phyloP scores from a whole-genome alignment of 2,329 filamentous ascomycete species.

The Xylaria sp. region DNA sequence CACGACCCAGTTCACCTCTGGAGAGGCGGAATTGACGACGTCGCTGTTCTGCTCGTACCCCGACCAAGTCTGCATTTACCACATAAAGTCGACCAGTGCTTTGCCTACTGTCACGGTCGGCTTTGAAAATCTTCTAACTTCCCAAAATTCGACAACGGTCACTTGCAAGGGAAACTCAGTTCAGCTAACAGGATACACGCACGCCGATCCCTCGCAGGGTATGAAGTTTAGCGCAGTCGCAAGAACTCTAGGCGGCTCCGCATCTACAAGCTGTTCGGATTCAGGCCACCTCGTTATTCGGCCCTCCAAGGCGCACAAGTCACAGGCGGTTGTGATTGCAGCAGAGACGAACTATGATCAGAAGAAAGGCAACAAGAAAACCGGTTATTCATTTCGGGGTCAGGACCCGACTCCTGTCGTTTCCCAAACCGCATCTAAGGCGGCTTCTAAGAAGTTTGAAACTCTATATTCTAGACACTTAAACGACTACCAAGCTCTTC shows the following conservation, averaged over 20 bases:
- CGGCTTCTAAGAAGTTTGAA: constrained; percentile 41
- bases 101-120: constrained; percentile 49
- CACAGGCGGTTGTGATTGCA: constrained; percentile 49
- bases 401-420: constrained; percentile 50
- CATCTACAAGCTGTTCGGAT: constrained; percentile 21
- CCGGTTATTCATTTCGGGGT: constrained; percentile 55
- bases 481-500: constrained; percentile 49
- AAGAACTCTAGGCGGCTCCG: not conserved
- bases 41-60: constrained; percentile 53
- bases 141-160: constrained; percentile 11
- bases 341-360: constrained; percentile 57
- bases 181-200: constrained; percentile 21
- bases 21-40: constrained; percentile 40
- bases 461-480: constrained; percentile 45
- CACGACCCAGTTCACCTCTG: constrained; percentile 41
- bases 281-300: constrained; percentile 37
- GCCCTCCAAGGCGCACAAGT: constrained; percentile 30
- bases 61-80: constrained; percentile 44
- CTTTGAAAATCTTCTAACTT: constrained; percentile 48
- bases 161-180: constrained; percentile 3
- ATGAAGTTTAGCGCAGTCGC: constrained; percentile 27
- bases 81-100: constrained; percentile 24
- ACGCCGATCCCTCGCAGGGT: constrained; percentile 13
- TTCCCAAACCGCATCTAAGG: constrained; percentile 41
- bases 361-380: constrained; percentile 51